Percentiles rank a stretch among this genome's conserved stretches.
Conservation (phyloP, 1,139 yeast species). For the Torulaspora globosa region DNA sequence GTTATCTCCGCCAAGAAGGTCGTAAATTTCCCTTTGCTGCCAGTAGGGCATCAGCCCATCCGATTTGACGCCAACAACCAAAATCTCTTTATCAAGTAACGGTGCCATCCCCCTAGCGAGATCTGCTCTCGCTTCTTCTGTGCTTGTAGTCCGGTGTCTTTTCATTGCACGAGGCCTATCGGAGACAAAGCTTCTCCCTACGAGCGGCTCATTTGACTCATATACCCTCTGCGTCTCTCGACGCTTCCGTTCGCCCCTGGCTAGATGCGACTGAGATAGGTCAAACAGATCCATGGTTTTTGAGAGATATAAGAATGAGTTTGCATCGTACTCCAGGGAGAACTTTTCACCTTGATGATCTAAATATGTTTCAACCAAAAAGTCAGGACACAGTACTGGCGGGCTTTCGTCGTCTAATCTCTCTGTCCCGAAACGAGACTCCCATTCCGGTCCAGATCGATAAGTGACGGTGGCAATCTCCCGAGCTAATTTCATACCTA, state of each 20-base stretch:
- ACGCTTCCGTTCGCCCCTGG: slow-evolving; percentile 44
- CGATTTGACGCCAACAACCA: slow-evolving; percentile 87
- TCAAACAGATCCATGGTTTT: slow-evolving; percentile 96
- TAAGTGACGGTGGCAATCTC: slow-evolving; percentile 93
- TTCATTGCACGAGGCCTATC: slow-evolving; percentile 46
- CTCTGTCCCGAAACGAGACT: slow-evolving; percentile 80
- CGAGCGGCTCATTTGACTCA: slow-evolving; percentile 26
- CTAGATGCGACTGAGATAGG: slow-evolving; percentile 52
- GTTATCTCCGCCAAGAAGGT: slow-evolving; percentile 46
- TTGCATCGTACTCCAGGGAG: slow-evolving; percentile 86
- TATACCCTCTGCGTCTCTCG: slow-evolving; percentile 37
- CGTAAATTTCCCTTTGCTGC: slow-evolving; percentile 84
- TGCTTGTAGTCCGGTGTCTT: slow-evolving; percentile 37
- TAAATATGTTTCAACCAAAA: slow-evolving; percentile 82
- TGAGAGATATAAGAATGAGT: slow-evolving; percentile 77
- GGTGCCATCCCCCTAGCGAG: slow-evolving; percentile 60
- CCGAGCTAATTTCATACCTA: slow-evolving; percentile 91
- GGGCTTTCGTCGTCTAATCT: slow-evolving; percentile 74
- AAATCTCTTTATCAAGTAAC: slow-evolving; percentile 58
- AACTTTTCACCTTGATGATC: slow-evolving; percentile 96
- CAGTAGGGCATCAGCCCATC: slow-evolving; percentile 90
- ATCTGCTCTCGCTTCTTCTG: slow-evolving; percentile 57
- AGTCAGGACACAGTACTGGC: slow-evolving; percentile 91
- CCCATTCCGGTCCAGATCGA: slow-evolving; percentile 98
- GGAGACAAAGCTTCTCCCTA: slow-evolving; percentile 40